Percentiles rank a stretch among this genome's conserved stretches.
Conservation (phyloP, 106 monocot genomes). For the Acorus calamus region DNA sequence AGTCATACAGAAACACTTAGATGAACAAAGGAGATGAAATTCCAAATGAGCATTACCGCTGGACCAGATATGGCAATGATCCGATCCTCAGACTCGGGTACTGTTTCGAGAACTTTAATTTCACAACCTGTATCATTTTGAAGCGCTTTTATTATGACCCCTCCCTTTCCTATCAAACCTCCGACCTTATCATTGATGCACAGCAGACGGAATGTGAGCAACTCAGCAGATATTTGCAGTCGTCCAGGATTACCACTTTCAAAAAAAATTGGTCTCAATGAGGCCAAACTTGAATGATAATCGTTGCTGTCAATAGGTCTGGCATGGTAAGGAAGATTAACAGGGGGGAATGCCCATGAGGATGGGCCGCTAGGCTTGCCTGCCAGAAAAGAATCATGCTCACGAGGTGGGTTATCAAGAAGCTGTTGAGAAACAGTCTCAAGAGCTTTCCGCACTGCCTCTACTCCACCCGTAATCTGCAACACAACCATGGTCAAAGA, state of each 20-base stretch:
- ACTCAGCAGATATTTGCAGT: conserved; percentile 35
- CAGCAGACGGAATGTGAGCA: conserved; percentile 46
- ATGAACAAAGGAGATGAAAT: too few species aligned
- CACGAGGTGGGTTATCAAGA: conserved; percentile 59
- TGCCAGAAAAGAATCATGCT: conserved; percentile 26
- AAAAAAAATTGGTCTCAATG: conserved; percentile 42
- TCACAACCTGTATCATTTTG: conserved; percentile 83
- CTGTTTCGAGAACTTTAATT: conserved; percentile 56
- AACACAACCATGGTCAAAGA: background rate
- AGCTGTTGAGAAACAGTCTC: conserved; percentile 64
- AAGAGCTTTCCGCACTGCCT: conserved; percentile 45
- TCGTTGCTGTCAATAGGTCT: conserved; percentile 41
- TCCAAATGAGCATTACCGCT: conserved; percentile 41
- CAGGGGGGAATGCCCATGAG: conserved; percentile 29
- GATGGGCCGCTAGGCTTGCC: conserved; percentile 30
- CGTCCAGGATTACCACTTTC: conserved; percentile 22
- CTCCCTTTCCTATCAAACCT: conserved; percentile 81
- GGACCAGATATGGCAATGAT: conserved; percentile 68
- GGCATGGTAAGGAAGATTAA: conserved; percentile 24
- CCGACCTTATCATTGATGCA: conserved; percentile 84
- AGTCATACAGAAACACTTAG: too few species aligned
- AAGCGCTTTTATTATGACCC: conserved; percentile 58
- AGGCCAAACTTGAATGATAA: conserved; percentile 13
- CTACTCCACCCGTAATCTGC: conserved; percentile 30
- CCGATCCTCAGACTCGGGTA: conserved; percentile 59